Conservation (phyloP, 495 filamentous ascomycete genomes). For the Trichoderma virens region DNA sequence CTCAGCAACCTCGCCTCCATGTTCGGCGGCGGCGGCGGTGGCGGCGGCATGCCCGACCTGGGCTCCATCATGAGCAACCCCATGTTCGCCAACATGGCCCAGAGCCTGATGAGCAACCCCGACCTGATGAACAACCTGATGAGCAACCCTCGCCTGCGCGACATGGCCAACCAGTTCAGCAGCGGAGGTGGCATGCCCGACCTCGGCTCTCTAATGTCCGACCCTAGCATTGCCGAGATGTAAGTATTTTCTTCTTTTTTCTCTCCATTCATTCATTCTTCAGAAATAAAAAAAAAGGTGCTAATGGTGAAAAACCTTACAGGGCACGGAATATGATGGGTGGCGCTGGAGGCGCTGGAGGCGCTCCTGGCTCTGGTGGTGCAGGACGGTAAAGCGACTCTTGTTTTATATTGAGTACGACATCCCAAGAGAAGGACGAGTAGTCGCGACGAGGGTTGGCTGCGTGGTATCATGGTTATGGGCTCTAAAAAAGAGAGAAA, state of each 20-base stretch:
- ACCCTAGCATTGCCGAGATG: conserved; percentile 89
- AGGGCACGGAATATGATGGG: conserved; percentile 79
- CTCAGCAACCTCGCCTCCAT: conserved; percentile 56
- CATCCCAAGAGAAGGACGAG: not conserved
- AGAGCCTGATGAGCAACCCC: conserved; percentile 94
- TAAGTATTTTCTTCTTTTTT: conserved; percentile 53
- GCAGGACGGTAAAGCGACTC: not conserved
- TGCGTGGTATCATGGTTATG: not conserved
- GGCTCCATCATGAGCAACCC: conserved; percentile 87
- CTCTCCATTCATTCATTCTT: too few species aligned
- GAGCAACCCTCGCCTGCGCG: conserved; percentile 80
- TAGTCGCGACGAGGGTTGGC: not conserved
- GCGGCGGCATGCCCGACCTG: conserved; percentile 76
- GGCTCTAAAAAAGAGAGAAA: not conserved
- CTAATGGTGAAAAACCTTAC: not conserved
- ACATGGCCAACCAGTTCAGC: conserved; percentile 70
- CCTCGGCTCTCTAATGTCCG: conserved; percentile 71
- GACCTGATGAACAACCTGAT: conserved; percentile 82
- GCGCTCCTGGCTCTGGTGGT: conserved; percentile 36
- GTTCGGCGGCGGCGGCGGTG: conserved; percentile 50
- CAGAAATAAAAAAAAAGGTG: not conserved
- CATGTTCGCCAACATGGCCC: conserved; percentile 93
- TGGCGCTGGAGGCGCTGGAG: conserved; percentile 41
- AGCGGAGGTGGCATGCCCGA: conserved; percentile 81
- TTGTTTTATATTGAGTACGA: not conserved